phyloP scores from a whole-genome alignment of 1,284 basidiomycete genomes.

The Leccinum fuscescens region DNA sequence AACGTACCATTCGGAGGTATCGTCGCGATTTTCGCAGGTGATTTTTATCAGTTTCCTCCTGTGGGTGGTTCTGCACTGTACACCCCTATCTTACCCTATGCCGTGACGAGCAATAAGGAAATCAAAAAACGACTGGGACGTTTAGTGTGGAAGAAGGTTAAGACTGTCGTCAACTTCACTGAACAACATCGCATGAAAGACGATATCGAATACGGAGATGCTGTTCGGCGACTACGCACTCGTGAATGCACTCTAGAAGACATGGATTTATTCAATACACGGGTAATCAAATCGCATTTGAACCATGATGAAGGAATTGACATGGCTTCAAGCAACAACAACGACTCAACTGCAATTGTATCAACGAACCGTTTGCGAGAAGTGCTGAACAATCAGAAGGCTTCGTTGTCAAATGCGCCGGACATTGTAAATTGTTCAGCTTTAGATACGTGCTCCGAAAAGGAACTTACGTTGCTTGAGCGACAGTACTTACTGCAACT shows the following conservation, averaged over 20 bases:
- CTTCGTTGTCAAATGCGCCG: background rate
- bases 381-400: background rate
- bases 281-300: conserved; percentile 21
- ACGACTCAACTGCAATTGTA: background rate
- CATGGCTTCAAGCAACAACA: background rate
- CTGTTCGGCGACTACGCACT: conserved; percentile 20
- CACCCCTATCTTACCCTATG: conserved; percentile 18
- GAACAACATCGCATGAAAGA: conserved; percentile 34
- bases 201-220: conserved; percentile 30
- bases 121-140: conserved; percentile 7
- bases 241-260: conserved; percentile 27
- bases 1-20: background rate
- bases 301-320: background rate
- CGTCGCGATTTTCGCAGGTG: conserved; percentile 8
- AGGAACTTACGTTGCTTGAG: background rate
- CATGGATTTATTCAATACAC: conserved; percentile 31
- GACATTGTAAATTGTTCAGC: background rate
- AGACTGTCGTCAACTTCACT: conserved; percentile 22
- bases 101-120: conserved; percentile 5
- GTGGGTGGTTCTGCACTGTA: conserved; percentile 27
- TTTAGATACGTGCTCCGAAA: background rate
- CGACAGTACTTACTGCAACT: background rate
- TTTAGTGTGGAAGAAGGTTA: conserved; percentile 31
- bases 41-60: conserved; percentile 24
- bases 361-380: background rate